Evolutionary conservation across 1,139 yeast species (phyloP), one percentile per base, ranked within the genome.

Genomic region (Lodderomyces jiufengensis): DNA sequence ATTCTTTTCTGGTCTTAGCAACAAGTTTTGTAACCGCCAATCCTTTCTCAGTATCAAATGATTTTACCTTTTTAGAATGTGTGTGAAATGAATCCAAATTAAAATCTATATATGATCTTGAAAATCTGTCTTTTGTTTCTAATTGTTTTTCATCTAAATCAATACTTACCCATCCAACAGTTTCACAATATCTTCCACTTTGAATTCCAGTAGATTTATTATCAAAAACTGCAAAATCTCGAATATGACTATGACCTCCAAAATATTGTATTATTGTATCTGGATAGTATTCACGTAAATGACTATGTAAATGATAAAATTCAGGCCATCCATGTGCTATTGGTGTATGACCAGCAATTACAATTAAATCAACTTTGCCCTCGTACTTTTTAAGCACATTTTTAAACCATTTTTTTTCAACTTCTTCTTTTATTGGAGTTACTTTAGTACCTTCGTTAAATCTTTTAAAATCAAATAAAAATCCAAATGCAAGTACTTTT

Each of bases 211-310:
- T 78, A 22, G 94, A 76, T 37, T 63, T 65, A 2, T 65, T 61
- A 54, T 92, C 98, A 41, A 78, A 70, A 4, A 78, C 66, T 5
- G 76, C 71, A 55, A 82, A 90, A 59, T 92, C 97, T 44, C 98
- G 70, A 26, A 92, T 79, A 56, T 92, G 98, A 28, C 95, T 80
- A 59, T 92, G 98, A 1, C 97, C 98, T 1, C 97, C 97, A 56
- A 92, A 81, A 52, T 84, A 84, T 52, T 87, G 95, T 34, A 92
- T 84, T 1, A 80, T 69, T 0, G 74, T 71, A 20, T 67, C 52
- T 2, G 95, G 90, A 50, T 75, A 82, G 26, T 57, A 66, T 15
- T 55, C 43, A 37, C 97, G 71, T 29, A 92, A 59, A 8, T 59
- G 62, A 0, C 53, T 29, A 48, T 84, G 87, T 25, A 84, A 57